Evolutionary conservation across 441 rosid genomes (phyloP).

Genomic region (Codiaeum variegatum): DNA sequence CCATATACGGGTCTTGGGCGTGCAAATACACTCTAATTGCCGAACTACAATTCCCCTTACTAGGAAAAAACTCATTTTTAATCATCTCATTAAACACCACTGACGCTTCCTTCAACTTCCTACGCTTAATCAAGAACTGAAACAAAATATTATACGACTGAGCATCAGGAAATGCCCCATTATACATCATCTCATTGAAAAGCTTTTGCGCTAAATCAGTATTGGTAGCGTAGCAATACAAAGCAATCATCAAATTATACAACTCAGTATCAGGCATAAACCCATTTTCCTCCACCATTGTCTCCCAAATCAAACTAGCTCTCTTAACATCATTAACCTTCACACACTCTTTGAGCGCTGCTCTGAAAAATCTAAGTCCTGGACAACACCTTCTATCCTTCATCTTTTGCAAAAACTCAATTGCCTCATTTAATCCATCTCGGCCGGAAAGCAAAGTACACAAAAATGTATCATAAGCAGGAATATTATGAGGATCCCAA

Average conservation of each 20-base stretch:
- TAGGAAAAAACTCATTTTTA: conserved; percentile 43
- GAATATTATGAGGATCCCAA: conserved; percentile 51
- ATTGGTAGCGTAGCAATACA: conserved; percentile 34
- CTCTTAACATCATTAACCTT: conserved; percentile 30
- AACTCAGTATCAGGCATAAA: conserved; percentile 42
- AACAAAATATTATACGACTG: conserved; percentile 44
- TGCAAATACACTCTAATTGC: conserved; percentile 40
- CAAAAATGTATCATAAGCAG: conserved; percentile 50
- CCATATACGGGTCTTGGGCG: conserved; percentile 37
- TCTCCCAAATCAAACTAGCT: conserved; percentile 46
- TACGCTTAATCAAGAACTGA: conserved; percentile 37
- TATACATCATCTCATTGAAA: conserved; percentile 48
- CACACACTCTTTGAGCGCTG: conserved; percentile 33
- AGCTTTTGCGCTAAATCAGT: conserved; percentile 35
- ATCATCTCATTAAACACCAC: conserved; percentile 45
- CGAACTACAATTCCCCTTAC: conserved; percentile 31
- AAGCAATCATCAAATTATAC: conserved; percentile 46
- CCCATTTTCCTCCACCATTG: conserved; percentile 34
- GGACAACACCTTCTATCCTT: conserved; percentile 41
- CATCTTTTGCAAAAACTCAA: conserved; percentile 32
- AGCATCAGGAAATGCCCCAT: conserved; percentile 45
- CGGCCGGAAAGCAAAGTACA: conserved; percentile 38
- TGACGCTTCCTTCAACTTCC: conserved; percentile 40
- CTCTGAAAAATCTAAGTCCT: conserved; percentile 38
- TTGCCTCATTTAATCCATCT: conserved; percentile 38